Evolutionary conservation across 148 eudicot species (phyloP).

Genomic region (Polygonum maritimum): DNA sequence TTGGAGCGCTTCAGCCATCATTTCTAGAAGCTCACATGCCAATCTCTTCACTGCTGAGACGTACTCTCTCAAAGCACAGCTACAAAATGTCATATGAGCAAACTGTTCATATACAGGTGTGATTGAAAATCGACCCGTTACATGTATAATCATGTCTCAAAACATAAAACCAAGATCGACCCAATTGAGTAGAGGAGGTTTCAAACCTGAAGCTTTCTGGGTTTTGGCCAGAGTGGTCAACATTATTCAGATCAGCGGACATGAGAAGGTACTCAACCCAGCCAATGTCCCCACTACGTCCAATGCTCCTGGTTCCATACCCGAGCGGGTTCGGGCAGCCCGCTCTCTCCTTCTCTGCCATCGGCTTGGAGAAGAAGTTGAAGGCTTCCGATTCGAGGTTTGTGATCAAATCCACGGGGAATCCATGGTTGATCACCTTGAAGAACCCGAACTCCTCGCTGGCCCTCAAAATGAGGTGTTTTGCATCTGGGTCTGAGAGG

Average conservation of each 20-base stretch:
- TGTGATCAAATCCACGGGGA: constrained; percentile 25
- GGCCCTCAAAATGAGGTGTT: constrained; percentile 37
- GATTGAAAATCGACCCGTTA: too few relatives aligned
- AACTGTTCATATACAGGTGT: too few relatives aligned
- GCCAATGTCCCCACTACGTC: constrained; percentile 68
- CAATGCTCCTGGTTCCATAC: constrained; percentile 57
- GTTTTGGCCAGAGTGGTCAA: not conserved
- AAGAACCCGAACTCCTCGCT: constrained; percentile 66
- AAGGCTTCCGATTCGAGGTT: constrained; percentile 41
- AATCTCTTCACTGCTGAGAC: constrained; percentile 22
- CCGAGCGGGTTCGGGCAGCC: constrained; percentile 45
- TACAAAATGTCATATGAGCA: too few relatives aligned
- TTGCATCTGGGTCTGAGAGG: constrained; percentile 35
- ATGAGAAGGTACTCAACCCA: constrained; percentile 64
- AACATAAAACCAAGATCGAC: not conserved
- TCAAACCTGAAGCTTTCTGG: not conserved
- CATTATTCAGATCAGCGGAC: not conserved
- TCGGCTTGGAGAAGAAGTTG: constrained; percentile 37
- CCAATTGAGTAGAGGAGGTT: not conserved
- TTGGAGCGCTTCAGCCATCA: constrained; percentile 36
- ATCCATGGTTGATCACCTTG: constrained; percentile 57
- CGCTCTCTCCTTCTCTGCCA: constrained; percentile 30
- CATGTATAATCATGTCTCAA: too few relatives aligned
- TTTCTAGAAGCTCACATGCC: constrained; percentile 32
- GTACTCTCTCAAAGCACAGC: constrained; percentile 28